Evolutionary conservation across 495 filamentous ascomycete genomes (phyloP), one percentile per base, ranked within the genome.

Genomic region (Hypoxylon lienhwacheense): DNA sequence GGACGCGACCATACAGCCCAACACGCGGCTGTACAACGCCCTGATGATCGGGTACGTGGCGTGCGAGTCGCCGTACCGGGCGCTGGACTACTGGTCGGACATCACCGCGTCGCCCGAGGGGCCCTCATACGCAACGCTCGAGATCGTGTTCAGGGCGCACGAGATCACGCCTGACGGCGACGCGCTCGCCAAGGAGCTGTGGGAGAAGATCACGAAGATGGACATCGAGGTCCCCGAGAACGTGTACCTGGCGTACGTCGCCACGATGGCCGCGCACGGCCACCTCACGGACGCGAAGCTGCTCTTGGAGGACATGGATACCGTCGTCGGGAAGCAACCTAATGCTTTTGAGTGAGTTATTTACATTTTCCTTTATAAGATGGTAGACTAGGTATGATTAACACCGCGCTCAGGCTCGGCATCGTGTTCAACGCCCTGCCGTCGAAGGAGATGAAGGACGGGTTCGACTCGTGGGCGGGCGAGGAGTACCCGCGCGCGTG

Each of bases 41-140:
- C 73, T 98, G 19, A 96, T 98, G 87, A 74, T 91, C 19, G 93
- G 86, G 0, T 92, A 95, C 63, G 78, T 79, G 1, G 77, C 79
- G 1, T 87, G 84, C 65, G 87, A 78, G 1, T 73, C 82, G 40
- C 73, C 84, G 0, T 68, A 77, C 44, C 78, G 80, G 28, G 87
- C 86, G 10, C 74, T 93, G 58, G 77, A 82, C 25, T 88, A 91
- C 55, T 98, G 92, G 87, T 76, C 81, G 14, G 81, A 95, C 19
- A 89, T 97, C 36, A 80, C 84, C 5, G 77, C 79, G 45, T 87
- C 84, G 0, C 73, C 78, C 10, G 91, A 97, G 66, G 93, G 93
- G 0, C 93, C 93, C 1, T 85, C 83, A 6, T 88, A 90, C 53
- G 79, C 77, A 19, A 90, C 84, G 42, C 79, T 98, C 40, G 80